These are phyloP conservation scores for Diplotaxis tenuifolia DNA, from an alignment of 345 rosid species.

Conservation along the genomic window DNA sequence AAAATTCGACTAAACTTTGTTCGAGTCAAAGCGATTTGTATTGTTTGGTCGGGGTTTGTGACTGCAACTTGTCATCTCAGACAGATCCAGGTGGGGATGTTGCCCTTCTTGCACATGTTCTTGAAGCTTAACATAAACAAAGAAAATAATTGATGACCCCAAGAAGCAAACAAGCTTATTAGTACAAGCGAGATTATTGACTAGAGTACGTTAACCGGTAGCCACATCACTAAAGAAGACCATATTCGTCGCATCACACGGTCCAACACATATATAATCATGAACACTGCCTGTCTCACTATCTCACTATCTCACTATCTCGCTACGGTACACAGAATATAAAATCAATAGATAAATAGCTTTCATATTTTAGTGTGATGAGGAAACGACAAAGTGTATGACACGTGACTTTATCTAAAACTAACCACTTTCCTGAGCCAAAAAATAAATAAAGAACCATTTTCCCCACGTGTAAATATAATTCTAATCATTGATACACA, in stretches of 20 bases:
- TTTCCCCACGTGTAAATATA: slow-evolving; percentile 23
- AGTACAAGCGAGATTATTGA: slow-evolving; percentile 17
- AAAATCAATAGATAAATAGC: neutral
- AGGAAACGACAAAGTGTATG: slow-evolving; percentile 24
- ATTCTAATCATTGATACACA: neutral
- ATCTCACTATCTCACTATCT: neutral
- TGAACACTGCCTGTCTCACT: neutral
- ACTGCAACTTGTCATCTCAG: neutral
- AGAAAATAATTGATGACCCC: neutral
- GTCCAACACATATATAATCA: slow-evolving; percentile 15
- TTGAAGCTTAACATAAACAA: neutral
- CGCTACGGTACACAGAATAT: neutral
- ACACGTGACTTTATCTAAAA: slow-evolving; percentile 28
- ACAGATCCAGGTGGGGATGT: neutral
- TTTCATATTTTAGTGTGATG: slow-evolving; percentile 18
- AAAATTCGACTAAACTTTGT: neutral
- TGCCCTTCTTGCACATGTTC: neutral
- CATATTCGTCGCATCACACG: slow-evolving; percentile 23
- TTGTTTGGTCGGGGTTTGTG: neutral
- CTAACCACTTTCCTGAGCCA: neutral
- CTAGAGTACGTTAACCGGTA: neutral
- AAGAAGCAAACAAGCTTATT: slow-evolving; percentile 4
- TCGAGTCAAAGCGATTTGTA: neutral
- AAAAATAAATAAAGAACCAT: neutral
- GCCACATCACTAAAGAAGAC: neutral